Conservation (phyloP, 441 rosid genomes). For the Adansonia madagascariensis region DNA sequence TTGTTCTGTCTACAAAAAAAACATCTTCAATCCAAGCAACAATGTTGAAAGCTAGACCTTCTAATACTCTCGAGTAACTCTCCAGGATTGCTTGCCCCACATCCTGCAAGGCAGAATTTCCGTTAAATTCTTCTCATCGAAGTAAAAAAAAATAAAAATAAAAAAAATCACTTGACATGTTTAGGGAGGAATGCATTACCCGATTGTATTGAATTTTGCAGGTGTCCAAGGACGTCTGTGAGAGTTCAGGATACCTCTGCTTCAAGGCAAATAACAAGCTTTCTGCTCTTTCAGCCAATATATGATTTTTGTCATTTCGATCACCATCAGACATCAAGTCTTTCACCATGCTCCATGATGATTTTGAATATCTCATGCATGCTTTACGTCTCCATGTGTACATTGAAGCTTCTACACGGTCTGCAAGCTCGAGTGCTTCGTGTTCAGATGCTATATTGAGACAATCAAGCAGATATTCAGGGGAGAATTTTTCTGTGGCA, state of each 20-base stretch:
- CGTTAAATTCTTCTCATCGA: not conserved
- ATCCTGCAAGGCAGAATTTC: slow-evolving; percentile 56
- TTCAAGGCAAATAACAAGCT: slow-evolving; percentile 63
- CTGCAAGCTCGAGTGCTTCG: slow-evolving; percentile 70
- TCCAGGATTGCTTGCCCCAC: slow-evolving; percentile 88
- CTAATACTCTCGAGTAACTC: slow-evolving; percentile 92
- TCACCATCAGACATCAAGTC: slow-evolving; percentile 58
- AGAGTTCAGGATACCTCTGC: slow-evolving; percentile 69
- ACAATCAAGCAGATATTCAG: slow-evolving; percentile 55
- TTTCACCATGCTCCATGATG: slow-evolving; percentile 72
- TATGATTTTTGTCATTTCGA: slow-evolving; percentile 61
- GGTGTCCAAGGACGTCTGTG: slow-evolving; percentile 70
- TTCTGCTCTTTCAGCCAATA: slow-evolving; percentile 65
- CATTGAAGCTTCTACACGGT: slow-evolving; percentile 66
- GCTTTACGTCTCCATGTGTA: slow-evolving; percentile 80
- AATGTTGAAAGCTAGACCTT: slow-evolving; percentile 90
- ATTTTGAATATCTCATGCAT: slow-evolving; percentile 54
- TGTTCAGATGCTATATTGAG: slow-evolving; percentile 63
- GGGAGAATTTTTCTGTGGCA: slow-evolving; percentile 55
- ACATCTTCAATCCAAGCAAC: slow-evolving; percentile 98
- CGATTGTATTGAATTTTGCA: slow-evolving; percentile 71
- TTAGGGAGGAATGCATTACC: slow-evolving; percentile 35
- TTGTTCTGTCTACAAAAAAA: slow-evolving; percentile 72
- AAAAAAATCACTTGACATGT: too few relatives aligned
- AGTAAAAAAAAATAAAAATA: not conserved